Base-by-base conservation (phyloP, 305 asterid species). In the Lippia alba region DNA sequence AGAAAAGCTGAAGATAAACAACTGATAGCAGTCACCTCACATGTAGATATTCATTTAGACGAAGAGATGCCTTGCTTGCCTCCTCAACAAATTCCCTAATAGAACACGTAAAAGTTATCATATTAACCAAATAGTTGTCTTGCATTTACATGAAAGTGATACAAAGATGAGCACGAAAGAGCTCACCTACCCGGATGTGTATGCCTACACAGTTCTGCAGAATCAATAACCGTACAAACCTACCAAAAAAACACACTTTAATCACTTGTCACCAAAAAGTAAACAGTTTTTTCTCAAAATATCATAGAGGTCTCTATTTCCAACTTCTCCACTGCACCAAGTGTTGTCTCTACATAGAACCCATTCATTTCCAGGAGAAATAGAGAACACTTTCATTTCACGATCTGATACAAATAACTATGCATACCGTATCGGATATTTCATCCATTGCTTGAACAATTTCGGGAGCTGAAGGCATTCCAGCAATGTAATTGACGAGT, bases 101-200 rank as follows among this genome's bases (percentile, higher is more conserved):
- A 15, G 56, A 56, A 36, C 7, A 48, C 10, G 9, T 14, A 44
- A 71, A 66, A 50, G 67, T 17, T 51, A 74, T 48, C 55, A 55
- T 40, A 34, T 55, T 40, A 36, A 60, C 30, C 57, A 54, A 69
- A 20, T 12, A 64, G 50, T 17, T 55, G 61, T 12, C 24, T 53
- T 5, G 41, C 56, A 44, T n/a, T 10, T 19, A 57, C 75, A 56
- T 55, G 51, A 46, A 60, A 8, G 11, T 56, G 50, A 46, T 24
- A 60, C n/a, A 57, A 18, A 32, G 56, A 64, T 15, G 39, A 69
- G 56, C 14, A 56, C 73, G 59, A 19, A n/a, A 62, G 33, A 30
- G 66, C 84, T 76, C 72, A 94, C 99, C 94, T 94, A 79, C 90
- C 88, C 12, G 98, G 99, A 83, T 94, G 99, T n/a, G 99, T 94